Evolutionary conservation across 768 basidiomycete species (phyloP), one percentile per base, ranked within the genome.

Genomic region (Leucocoprinus birnbaumii): DNA sequence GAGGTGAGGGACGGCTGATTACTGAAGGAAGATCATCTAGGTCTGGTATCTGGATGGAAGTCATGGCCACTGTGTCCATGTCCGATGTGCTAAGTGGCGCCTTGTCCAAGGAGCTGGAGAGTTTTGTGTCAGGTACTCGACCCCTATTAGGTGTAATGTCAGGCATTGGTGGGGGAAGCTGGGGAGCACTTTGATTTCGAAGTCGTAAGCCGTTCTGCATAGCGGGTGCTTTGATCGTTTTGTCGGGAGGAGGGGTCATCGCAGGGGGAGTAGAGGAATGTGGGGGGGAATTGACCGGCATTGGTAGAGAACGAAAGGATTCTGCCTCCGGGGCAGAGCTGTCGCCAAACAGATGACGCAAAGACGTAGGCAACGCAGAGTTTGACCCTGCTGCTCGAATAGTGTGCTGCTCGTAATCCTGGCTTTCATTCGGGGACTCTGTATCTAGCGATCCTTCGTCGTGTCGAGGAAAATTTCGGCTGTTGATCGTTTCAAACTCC

Each of bases 331-430:
- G 19, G 18, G 60, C 50, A n/a, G 66, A 62, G 14, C 77, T 80
- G 43, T 84, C 80, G 53, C 89, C 88, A 66, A 97, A 97, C 9
- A 97, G 73, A 35, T 78, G 73, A 0, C 92, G 87, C 2, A 95
- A 74, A 0, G 90, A 94, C 1, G 85, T 83, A 2, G 94, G 93
- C 10, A 94, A 63, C 45, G 77, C 75, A 14, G 55, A 43, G 16
- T 78, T 75, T n/a, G 75, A 60, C 38, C 70, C 62, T 0, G 74
- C 65, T 2, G 81, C 78, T 13, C 83, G 78, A 26, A 85, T 67
- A 21, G 85, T 87, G 34, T 59, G 42, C 26, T 54, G 49, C 25
- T 55, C 44, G 31, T 38, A 49, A 6, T 43, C 38, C 13, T 35
- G 47, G 22, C 19, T 25, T 42, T 42, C 19, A n/a, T 14, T 18